Evolutionary conservation across 768 basidiomycete species (phyloP).

Genomic region (Xerocomus spinulosus): DNA sequence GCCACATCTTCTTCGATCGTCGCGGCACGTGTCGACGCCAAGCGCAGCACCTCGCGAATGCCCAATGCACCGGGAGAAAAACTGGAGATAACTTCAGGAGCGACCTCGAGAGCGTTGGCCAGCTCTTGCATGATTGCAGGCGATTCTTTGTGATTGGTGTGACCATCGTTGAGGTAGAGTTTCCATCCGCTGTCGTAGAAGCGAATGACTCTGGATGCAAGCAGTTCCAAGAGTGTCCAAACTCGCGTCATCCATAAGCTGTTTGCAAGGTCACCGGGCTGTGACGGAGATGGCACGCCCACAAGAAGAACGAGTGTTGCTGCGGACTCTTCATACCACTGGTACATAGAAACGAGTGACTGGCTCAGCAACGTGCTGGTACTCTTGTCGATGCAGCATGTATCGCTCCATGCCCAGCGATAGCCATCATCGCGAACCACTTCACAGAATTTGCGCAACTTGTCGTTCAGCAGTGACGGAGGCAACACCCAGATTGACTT

Average conservation of each 20-base stretch:
- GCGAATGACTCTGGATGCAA: conserved; percentile 10
- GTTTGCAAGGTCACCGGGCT: conserved; percentile 1
- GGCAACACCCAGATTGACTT: conserved; percentile 8
- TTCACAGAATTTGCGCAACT: conserved; percentile 11
- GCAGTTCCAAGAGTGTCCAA: conserved; percentile 11
- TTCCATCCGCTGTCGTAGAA: conserved; percentile 10
- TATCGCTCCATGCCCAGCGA: conserved; percentile 13
- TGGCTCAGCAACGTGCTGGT: conserved; percentile 1
- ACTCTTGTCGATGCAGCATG: conserved; percentile 9
- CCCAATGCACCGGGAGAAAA: conserved; percentile 3
- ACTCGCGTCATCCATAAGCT: conserved; percentile 10
- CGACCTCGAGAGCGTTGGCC: conserved; percentile 1
- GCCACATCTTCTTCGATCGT: conserved; percentile 6
- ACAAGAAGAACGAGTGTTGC: conserved; percentile 4
- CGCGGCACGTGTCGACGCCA: conserved; percentile 7
- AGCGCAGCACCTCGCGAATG: conserved; percentile 2
- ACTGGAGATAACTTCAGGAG: conserved; percentile 6
- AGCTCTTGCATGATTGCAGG: conserved; percentile 5
- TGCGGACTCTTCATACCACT: conserved; percentile 9
- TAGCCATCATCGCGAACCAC: conserved; percentile 4
- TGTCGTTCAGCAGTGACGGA: conserved; percentile 1
- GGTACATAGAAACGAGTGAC: conserved; percentile 9
- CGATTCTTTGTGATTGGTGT: conserved; percentile 10
- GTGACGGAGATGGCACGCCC: conserved; percentile 2
- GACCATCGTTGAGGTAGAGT: conserved; percentile 5